Percentiles rank a stretch among this genome's conserved stretches.
phyloP scores from a whole-genome alignment of 805 yeast species.

The Ogataea pignaliae region DNA sequence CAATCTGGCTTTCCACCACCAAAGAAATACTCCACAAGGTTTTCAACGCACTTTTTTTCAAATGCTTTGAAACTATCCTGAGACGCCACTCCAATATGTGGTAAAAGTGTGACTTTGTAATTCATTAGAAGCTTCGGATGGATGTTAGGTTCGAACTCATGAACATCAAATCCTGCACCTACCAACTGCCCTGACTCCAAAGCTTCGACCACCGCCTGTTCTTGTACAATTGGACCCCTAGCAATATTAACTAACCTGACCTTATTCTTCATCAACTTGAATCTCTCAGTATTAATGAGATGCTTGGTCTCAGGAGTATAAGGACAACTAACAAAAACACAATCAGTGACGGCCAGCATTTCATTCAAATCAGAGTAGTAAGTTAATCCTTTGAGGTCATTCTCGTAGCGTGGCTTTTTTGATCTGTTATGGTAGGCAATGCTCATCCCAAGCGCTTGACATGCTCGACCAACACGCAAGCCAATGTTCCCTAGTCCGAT shows the following conservation, averaged over 20 bases:
- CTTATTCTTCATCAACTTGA: conserved; percentile 24
- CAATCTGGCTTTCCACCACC: conserved; percentile 28
- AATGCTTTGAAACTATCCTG: conserved; percentile 34
- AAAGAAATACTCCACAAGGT: conserved; percentile 33
- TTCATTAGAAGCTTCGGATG: conserved; percentile 30
- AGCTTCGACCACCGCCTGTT: conserved; percentile 36
- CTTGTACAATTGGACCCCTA: conserved; percentile 38
- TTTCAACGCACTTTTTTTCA: conserved; percentile 34
- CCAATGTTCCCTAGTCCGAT: conserved; percentile 49
- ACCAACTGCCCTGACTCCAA: conserved; percentile 36
- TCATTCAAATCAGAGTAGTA: conserved; percentile 23
- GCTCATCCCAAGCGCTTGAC: conserved; percentile 41
- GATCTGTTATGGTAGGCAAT: conserved; percentile 38
- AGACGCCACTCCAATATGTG: conserved; percentile 36
- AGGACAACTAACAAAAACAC: conserved; percentile 36
- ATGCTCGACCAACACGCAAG: conserved; percentile 36
- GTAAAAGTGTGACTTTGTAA: conserved; percentile 33
- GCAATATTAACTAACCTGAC: conserved; percentile 35
- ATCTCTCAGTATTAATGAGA: conserved; percentile 30
- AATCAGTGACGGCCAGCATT: conserved; percentile 27
- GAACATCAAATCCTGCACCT: conserved; percentile 41
- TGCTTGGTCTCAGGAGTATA: conserved; percentile 34
- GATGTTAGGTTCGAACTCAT: conserved; percentile 38
- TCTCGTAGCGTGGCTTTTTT: conserved; percentile 27
- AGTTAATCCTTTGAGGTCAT: conserved; percentile 29